Evolutionary conservation across 139 green algal species (phyloP).

Genomic region (Coccomyxa sp.): DNA sequence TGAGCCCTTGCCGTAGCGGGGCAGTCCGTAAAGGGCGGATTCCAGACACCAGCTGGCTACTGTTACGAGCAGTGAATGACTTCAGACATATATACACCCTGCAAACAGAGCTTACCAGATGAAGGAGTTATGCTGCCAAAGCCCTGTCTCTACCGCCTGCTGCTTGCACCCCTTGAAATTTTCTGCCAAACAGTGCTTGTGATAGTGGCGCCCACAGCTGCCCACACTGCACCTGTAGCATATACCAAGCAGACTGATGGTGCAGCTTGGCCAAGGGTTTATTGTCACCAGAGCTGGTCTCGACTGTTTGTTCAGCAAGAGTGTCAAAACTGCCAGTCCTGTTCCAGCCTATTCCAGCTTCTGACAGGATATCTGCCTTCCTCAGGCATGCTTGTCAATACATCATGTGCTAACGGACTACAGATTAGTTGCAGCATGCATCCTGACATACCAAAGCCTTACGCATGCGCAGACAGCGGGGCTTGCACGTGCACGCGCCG

Average conservation of each 20-base stretch:
- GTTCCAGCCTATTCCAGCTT: no score
- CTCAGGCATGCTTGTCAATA: background rate
- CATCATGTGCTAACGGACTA: background rate
- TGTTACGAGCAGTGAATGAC: background rate
- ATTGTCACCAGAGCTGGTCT: no score
- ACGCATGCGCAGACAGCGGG: background rate
- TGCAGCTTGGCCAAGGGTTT: no score
- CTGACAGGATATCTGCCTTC: no score
- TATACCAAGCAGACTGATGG: background rate
- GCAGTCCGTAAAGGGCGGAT: background rate
- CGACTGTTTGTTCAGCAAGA: background rate
- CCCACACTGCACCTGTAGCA: conserved; percentile 33
- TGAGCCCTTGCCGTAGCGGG: background rate
- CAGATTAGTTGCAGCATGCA: background rate
- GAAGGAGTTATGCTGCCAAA: background rate
- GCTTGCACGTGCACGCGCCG: background rate
- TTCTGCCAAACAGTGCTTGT: conserved; percentile 29
- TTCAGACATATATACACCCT: background rate
- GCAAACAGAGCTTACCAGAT: background rate
- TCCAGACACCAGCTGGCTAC: no score
- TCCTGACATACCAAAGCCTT: background rate
- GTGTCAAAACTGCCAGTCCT: background rate
- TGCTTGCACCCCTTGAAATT: background rate
- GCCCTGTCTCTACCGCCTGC: conserved; percentile 18
- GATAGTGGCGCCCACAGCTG: conserved; percentile 49